These are phyloP conservation scores for Fusarium devonianum DNA, from an alignment of 2,329 filamentous ascomycete species.

Conservation along the genomic window DNA sequence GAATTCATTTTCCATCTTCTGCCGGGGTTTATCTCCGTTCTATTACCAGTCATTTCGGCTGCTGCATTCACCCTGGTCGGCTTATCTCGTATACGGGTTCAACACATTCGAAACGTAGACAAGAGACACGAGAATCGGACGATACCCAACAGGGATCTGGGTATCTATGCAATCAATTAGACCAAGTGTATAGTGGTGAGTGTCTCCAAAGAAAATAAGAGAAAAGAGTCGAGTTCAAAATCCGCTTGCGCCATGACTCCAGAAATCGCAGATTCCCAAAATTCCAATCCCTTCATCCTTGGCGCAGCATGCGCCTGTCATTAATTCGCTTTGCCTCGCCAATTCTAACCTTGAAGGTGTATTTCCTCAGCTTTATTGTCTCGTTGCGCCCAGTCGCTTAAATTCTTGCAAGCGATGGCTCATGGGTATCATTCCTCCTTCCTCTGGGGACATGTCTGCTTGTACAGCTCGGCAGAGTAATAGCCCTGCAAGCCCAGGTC, in stretches of 20 bases:
- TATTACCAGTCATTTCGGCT: slow-evolving; percentile 15
- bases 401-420: slow-evolving; percentile 16
- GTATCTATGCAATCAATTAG: slow-evolving; percentile 1
- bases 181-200: slow-evolving; percentile 8
- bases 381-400: slow-evolving; percentile 3
- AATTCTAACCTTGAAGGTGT: slow-evolving; percentile 5
- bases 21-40: slow-evolving; percentile 15
- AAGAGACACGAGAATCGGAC: slow-evolving; percentile 2
- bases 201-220: too few species aligned
- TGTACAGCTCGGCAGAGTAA: slow-evolving; percentile 1
- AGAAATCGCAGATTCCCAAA: too few species aligned
- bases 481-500: slow-evolving; percentile 10
- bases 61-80: slow-evolving; percentile 1
- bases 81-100: slow-evolving; percentile 22
- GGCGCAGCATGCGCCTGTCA: too few species aligned
- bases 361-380: slow-evolving; percentile 7
- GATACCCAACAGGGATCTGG: slow-evolving; percentile 4
- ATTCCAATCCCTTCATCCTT: too few species aligned
- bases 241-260: slow-evolving; percentile 23
- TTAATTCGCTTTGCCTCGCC: slow-evolving; percentile 5
- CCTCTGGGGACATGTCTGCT: slow-evolving; percentile 6
- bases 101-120: background rate
- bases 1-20: background rate
- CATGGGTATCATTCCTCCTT: slow-evolving; percentile 1
- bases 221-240: slow-evolving; percentile 31